These are phyloP conservation scores for Calonectria fujianensis DNA, from an alignment of 2,329 filamentous ascomycete genomes.

Conservation along the genomic window DNA sequence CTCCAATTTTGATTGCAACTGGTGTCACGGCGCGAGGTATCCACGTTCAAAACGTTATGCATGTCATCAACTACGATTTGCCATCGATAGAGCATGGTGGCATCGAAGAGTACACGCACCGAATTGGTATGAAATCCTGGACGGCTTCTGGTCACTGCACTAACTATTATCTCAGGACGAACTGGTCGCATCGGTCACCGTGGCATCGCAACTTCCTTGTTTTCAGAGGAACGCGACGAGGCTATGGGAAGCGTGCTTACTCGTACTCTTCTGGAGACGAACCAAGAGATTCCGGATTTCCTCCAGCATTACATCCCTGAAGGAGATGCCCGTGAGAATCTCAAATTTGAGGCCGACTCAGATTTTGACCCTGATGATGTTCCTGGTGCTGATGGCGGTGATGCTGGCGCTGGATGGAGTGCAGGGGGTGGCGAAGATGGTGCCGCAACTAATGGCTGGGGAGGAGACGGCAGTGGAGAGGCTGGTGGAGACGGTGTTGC, in stretches of 20 bases:
- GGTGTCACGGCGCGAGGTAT: slow-evolving; percentile 91
- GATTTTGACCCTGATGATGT: slow-evolving; percentile 68
- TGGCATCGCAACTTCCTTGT: slow-evolving; percentile 93
- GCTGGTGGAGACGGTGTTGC: no score
- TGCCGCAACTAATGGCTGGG: slow-evolving; percentile 35
- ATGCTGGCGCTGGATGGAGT: slow-evolving; percentile 37
- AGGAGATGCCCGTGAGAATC: slow-evolving; percentile 65
- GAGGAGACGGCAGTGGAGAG: slow-evolving; percentile 17
- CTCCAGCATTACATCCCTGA: slow-evolving; percentile 79
- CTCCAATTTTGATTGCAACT: slow-evolving; percentile 90
- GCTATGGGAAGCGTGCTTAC: slow-evolving; percentile 84
- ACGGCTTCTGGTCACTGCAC: not conserved
- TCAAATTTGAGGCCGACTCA: slow-evolving; percentile 74
- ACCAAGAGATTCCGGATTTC: slow-evolving; percentile 89
- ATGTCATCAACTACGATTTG: slow-evolving; percentile 95
- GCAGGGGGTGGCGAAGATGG: slow-evolving; percentile 44
- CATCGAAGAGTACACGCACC: slow-evolving; percentile 94
- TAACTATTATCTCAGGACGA: slow-evolving; percentile 75
- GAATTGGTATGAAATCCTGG: slow-evolving; percentile 81
- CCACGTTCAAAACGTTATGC: slow-evolving; percentile 89
- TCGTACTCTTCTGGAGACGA: slow-evolving; percentile 87
- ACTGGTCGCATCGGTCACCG: slow-evolving; percentile 94
- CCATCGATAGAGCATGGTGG: slow-evolving; percentile 85
- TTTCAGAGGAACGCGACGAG: slow-evolving; percentile 82
- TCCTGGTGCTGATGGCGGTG: slow-evolving; percentile 52